Evolutionary conservation across 2,329 filamentous ascomycete genomes (phyloP).

Genomic region (Fusarium odoratissimum): DNA sequence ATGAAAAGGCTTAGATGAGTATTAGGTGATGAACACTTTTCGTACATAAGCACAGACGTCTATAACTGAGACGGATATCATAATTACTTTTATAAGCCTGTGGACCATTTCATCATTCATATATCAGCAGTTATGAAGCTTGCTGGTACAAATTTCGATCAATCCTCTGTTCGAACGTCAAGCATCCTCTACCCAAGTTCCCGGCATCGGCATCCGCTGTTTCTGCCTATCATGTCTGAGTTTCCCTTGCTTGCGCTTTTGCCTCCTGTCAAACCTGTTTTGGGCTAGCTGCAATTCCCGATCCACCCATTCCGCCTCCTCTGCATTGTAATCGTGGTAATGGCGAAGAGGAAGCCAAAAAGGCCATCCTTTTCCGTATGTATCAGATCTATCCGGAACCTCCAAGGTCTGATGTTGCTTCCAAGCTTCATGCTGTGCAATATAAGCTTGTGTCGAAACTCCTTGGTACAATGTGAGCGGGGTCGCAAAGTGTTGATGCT

Average conservation of each 20-base stretch:
- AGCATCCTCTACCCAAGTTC: not conserved
- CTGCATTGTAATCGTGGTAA: not conserved
- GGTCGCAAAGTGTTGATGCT: not conserved
- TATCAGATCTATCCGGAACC: not conserved
- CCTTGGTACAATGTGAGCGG: not conserved
- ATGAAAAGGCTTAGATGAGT: too few relatives aligned
- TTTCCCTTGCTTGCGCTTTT: not conserved
- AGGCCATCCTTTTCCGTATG: not conserved
- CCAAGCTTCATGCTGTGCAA: not conserved
- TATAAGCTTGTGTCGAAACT: not conserved
- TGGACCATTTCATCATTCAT: too few relatives aligned
- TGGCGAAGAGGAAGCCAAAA: not conserved
- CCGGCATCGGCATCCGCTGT: not conserved
- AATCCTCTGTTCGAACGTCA: too few relatives aligned
- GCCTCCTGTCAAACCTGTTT: constrained; percentile 1
- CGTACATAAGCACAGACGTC: too few relatives aligned
- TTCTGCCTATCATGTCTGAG: accelerated
- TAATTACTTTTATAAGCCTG: too few relatives aligned
- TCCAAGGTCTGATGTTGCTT: not conserved
- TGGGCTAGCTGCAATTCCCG: not conserved
- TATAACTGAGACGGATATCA: too few relatives aligned
- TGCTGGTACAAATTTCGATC: too few relatives aligned
- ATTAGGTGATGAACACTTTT: too few relatives aligned
- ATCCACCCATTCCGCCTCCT: not conserved
- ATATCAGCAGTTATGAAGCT: too few relatives aligned